Conservation (phyloP, 2,329 filamentous ascomycete genomes). For the Fusarium chuoi region DNA sequence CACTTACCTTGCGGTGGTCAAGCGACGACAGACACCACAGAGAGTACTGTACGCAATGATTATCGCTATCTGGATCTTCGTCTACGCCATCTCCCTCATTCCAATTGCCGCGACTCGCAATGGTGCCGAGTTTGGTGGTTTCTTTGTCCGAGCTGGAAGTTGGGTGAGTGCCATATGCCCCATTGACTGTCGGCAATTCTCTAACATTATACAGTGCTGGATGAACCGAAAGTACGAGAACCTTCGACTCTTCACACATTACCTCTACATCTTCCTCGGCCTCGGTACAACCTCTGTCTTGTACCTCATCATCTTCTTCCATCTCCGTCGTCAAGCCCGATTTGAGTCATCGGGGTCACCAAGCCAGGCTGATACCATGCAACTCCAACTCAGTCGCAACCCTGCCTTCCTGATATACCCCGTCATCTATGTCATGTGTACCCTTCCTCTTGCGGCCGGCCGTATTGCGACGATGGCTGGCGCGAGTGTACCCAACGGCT, state of each 20-base stretch:
- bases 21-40: constrained; percentile 62
- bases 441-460: constrained; percentile 71
- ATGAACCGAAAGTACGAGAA: constrained; percentile 64
- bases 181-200: accelerated
- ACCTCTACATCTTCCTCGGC: constrained; percentile 69
- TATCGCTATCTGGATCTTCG: constrained; percentile 65
- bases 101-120: constrained; percentile 58
- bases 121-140: constrained; percentile 53
- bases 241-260: constrained; percentile 70
- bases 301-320: constrained; percentile 55
- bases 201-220: constrained; percentile 63
- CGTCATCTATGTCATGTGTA: constrained; percentile 75
- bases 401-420: constrained; percentile 74
- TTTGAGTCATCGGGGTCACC: constrained; percentile 4
- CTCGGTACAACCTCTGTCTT: constrained; percentile 52
- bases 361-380: constrained; percentile 20
- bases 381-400: constrained; percentile 49
- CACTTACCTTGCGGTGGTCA: constrained; percentile 72
- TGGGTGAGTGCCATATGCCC: constrained; percentile 58
- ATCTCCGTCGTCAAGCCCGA: constrained; percentile 46
- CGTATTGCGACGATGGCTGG: constrained; percentile 72
- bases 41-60: constrained; percentile 62
- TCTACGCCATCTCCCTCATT: constrained; percentile 66
- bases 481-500: constrained; percentile 59
- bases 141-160: constrained; percentile 72